Evolutionary conservation across 2,329 filamentous ascomycete species (phyloP), one percentile per base, ranked within the genome.

Genomic region (Penicillium psychrosexuale): DNA sequence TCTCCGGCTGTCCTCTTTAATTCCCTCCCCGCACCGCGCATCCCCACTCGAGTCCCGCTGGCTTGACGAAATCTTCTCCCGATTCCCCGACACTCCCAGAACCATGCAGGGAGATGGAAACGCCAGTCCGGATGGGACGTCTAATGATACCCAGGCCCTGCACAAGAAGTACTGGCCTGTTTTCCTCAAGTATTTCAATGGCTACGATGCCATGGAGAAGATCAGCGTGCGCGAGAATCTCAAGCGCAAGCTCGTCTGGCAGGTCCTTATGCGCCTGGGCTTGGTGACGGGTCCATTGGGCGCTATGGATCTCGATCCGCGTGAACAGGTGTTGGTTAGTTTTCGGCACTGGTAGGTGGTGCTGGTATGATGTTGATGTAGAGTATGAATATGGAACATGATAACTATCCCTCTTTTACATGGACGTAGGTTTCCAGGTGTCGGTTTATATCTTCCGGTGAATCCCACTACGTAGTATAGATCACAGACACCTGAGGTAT

Each of bases 101-200:
- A 43, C 28, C 5, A 13, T 34, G 9, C 46, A 58, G 47, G 47
- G 31, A 49, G 43, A 58, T 34, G 39, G 51, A 43, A 49, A 49
- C 13, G 42, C 51, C 9, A 61, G 55, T 38, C 60, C 52, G 48
- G 62, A 63, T 17, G 53, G 63, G 17, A 55, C 60, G 15, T 56
- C 62, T 3, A 58, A 58, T 8, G 69, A 64, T 12, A 59, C 64
- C 11, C 62, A 65, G 28, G 65, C 60, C 9, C 61, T 69, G 1
- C 63, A 89, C 13, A 80, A 83, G 39, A 81, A 84, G 53, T 81
- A 83, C 45, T 96, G 91, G 88, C 83, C 84, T 2, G 78, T 82
- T 42, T 85, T 96, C 64, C 82, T 87, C 65, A 90, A 89, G 71
- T 94, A 97, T 72, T 90, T 97, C 64, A 92, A 97, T 70, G 94